Evolutionary conservation across 1,139 yeast species (phyloP), one percentile per base, ranked within the genome.

Genomic region (Pichia terricola): DNA sequence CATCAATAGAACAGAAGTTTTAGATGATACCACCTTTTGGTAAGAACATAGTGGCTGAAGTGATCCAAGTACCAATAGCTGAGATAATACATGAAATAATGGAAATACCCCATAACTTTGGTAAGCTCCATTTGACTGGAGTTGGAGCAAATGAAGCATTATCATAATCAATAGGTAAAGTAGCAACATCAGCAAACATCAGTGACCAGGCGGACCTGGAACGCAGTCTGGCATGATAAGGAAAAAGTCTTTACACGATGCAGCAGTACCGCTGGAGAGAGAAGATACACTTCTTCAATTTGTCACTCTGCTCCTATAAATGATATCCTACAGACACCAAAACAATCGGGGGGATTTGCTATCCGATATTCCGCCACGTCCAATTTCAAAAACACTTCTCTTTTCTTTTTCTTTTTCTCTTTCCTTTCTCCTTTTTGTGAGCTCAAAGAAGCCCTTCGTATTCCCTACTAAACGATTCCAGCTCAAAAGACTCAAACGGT

Each of bases 121-220:
- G 94, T 65, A 89, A 73, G 81, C 91, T 89, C 98, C 98, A 91
- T 74, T 91, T 91, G 64, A 91, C 97, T 61, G 98, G 98, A 64
- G 74, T 73, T 68, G 87, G 94, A 69, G 91, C 94, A 77, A 76
- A 91, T 64, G 96, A 98, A 72, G 98, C 98, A 61, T 91, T 84
- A 71, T 86, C 95, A 71, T 86, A 86, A 69, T 95, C 95, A 77
- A 86, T 85, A 56, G 95, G 89, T 65, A 86, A 74, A 60, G 95
- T 86, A 55, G 95, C 95, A 73, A 86, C 94, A 73, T 86, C 95
- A 65, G 95, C 95, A 67, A 86, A 86, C 66, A 86, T 83, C 22
- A 16, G 22, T 16, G 22, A 16, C 22, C 22, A 16, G 22, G 2
- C 22, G 22, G 22, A 16, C 22, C 22, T 16, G 22, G 2, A 16